phyloP scores from a whole-genome alignment of 73 alveolate genomes.

The Paramecium octaurelia region DNA sequence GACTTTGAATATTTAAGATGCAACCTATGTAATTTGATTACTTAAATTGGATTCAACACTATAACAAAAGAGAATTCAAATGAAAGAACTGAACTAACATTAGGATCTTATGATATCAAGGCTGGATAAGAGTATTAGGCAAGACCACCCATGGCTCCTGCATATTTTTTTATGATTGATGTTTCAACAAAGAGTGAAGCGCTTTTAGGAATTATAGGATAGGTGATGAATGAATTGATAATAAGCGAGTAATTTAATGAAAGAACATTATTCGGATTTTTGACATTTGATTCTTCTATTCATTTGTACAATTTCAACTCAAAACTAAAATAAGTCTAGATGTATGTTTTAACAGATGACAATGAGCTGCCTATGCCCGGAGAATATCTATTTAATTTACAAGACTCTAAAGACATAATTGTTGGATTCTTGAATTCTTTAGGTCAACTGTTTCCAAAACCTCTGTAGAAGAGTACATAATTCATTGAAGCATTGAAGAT shows the following conservation, averaged over 20 bases:
- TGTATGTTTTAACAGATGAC: conserved; percentile 82
- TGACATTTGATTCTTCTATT: conserved; percentile 85
- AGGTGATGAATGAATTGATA: conserved; percentile 77
- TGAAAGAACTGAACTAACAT: conserved; percentile 73
- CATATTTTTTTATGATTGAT: conserved; percentile 91
- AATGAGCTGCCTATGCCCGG: conserved; percentile 87
- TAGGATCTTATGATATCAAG: conserved; percentile 88
- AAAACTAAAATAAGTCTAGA: conserved; percentile 76
- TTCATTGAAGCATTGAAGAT: conserved; percentile 70
- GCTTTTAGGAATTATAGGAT: conserved; percentile 70
- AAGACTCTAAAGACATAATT: conserved; percentile 81
- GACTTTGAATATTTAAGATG: conserved; percentile 83
- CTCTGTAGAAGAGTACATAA: conserved; percentile 54
- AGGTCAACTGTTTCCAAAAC: conserved; percentile 61
- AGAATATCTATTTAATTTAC: conserved; percentile 78
- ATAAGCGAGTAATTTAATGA: conserved; percentile 74
- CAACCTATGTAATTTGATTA: conserved; percentile 78
- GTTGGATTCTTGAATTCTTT: conserved; percentile 65
- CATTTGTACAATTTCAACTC: conserved; percentile 85
- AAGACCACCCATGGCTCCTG: conserved; percentile 92
- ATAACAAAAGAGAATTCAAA: conserved; percentile 74
- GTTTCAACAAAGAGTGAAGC: conserved; percentile 89
- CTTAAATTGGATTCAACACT: conserved; percentile 60
- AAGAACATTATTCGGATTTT: conserved; percentile 78
- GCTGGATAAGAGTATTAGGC: conserved; percentile 71